phyloP scores from a whole-genome alignment of 768 basidiomycete genomes.

The Trametes meyenii region DNA sequence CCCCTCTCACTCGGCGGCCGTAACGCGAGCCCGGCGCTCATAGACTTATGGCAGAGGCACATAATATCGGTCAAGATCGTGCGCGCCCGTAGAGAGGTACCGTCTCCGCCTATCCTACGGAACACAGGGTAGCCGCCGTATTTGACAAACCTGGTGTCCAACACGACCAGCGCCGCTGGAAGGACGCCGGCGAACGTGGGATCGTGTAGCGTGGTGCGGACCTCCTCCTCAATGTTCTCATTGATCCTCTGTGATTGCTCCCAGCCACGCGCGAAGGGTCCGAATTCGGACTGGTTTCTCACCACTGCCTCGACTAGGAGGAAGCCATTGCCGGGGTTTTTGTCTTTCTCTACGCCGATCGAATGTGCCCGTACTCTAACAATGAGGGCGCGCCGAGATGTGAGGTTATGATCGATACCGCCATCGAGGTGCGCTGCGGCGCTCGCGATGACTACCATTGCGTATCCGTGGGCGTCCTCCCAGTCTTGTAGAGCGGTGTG shows the following conservation, averaged over 20 bases:
- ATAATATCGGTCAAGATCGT: background rate
- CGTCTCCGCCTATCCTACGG: background rate
- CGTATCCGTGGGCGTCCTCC: background rate
- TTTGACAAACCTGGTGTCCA: background rate
- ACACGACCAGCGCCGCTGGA: background rate
- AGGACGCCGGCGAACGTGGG: background rate
- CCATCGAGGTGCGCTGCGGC: background rate
- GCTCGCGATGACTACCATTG: background rate
- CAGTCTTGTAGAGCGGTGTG: conserved; percentile 1
- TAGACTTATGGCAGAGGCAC: background rate
- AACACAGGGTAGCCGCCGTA: background rate
- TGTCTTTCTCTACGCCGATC: background rate
- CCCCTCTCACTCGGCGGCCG: background rate
- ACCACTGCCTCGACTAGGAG: background rate
- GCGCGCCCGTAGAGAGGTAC: background rate
- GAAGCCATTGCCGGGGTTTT: background rate
- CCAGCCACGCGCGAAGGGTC: background rate
- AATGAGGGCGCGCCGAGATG: background rate
- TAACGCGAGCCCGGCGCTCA: background rate
- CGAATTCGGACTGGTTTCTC: background rate
- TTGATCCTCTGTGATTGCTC: background rate
- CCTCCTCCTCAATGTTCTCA: background rate
- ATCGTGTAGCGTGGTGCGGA: background rate
- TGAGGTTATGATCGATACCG: background rate
- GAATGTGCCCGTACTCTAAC: background rate